Conservation (phyloP, 306 rosid species). For the Mimosa pudica region DNA sequence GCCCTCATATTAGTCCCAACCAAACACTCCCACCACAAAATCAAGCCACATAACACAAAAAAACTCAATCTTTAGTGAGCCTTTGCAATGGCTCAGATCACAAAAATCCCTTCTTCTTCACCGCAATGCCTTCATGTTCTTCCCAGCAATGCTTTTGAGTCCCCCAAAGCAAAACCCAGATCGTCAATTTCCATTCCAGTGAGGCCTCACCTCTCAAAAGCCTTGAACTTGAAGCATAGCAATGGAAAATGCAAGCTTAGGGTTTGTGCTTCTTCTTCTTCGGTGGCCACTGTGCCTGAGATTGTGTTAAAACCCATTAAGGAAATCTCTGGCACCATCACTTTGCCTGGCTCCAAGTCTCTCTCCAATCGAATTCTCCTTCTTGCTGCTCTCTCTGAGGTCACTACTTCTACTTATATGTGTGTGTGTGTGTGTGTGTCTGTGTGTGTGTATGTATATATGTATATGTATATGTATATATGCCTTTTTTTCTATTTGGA, state of each 20-base stretch:
- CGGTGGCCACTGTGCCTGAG: conserved; percentile 73
- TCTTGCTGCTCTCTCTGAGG: conserved; percentile 99
- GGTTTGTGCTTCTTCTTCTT: conserved; percentile 71
- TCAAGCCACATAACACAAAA: neutral
- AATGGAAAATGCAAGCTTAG: too few relatives aligned
- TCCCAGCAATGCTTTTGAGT: conserved; percentile 42
- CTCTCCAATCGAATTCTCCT: conserved; percentile 90
- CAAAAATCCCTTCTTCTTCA: conserved; percentile 59
- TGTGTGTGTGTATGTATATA: too few relatives aligned
- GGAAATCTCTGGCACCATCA: conserved; percentile 81
- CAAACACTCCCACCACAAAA: neutral
- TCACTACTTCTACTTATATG: conserved; percentile 30
- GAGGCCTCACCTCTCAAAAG: conserved; percentile 51
- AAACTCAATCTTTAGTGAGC: neutral
- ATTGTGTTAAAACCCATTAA: conserved; percentile 87
- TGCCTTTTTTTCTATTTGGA: conserved; percentile 12
- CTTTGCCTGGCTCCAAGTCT: conserved; percentile 95
- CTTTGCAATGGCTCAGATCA: conserved; percentile 12
- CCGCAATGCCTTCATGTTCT: conserved; percentile 58
- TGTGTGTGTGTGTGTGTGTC: neutral
- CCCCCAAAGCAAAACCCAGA: conserved; percentile 56
- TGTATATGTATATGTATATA: too few relatives aligned
- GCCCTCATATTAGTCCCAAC: neutral
- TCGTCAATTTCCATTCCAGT: conserved; percentile 50
- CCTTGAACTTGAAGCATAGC: conserved; percentile 49